Conservation (phyloP, 345 rosid species). For the Mallotus nudiflorus region DNA sequence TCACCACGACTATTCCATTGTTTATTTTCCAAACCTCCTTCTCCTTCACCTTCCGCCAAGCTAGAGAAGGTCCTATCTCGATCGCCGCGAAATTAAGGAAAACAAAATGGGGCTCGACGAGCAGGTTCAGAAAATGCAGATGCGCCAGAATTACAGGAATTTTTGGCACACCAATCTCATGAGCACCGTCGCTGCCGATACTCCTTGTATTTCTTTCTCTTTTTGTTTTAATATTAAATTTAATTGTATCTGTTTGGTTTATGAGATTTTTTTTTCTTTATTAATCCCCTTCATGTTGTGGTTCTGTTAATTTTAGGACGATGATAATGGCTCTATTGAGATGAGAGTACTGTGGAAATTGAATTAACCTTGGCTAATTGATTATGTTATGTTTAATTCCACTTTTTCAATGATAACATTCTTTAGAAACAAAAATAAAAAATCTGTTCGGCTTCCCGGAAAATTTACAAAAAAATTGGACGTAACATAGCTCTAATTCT, state of each 20-base stretch:
- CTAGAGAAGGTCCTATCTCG: background rate
- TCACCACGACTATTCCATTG: too few relatives aligned
- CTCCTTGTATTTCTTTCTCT: conserved; percentile 29
- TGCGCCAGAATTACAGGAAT: conserved; percentile 42
- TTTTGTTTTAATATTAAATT: background rate
- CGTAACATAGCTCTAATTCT: too few relatives aligned
- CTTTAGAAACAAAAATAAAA: too few relatives aligned
- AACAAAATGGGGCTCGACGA: conserved; percentile 17
- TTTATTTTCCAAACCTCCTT: background rate
- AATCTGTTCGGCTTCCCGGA: conserved; percentile 6
- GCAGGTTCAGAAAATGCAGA: conserved; percentile 31
- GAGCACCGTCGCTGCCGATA: conserved; percentile 29
- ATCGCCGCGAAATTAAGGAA: too few relatives aligned
- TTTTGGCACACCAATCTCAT: conserved; percentile 49
- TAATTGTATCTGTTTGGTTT: background rate
- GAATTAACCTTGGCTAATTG: too few relatives aligned
- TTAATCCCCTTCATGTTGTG: too few relatives aligned
- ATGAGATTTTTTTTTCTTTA: background rate
- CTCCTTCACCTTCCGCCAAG: background rate
- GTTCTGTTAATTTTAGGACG: too few relatives aligned
- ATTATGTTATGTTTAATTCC: background rate
- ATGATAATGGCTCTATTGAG: too few relatives aligned
- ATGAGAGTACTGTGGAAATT: too few relatives aligned
- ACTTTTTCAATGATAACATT: background rate
- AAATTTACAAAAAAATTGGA: background rate